Evolutionary conservation across 1,139 yeast genomes (phyloP).

Genomic region (Zygosaccharomyces sapae): DNA sequence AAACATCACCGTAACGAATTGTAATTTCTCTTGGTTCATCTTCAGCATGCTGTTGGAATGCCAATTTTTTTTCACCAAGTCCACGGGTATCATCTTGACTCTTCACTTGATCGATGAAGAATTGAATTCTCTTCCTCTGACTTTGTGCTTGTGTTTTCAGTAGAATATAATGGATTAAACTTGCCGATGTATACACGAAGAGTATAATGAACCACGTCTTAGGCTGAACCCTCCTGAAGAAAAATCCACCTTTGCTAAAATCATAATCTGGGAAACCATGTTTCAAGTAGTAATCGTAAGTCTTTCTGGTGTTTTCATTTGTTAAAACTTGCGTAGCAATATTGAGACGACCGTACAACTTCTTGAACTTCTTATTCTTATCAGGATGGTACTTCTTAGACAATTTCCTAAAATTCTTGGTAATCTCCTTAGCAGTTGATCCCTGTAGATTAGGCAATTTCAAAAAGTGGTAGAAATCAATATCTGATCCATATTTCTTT

Average conservation of each 20-base stretch:
- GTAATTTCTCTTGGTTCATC: constrained; percentile 55
- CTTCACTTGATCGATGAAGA: constrained; percentile 49
- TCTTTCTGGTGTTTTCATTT: constrained; percentile 56
- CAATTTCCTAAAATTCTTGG: constrained; percentile 67
- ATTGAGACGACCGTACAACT: constrained; percentile 65
- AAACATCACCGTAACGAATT: constrained; percentile 72
- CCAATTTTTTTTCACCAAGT: constrained; percentile 33
- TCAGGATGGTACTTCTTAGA: constrained; percentile 82
- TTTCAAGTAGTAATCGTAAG: constrained; percentile 79
- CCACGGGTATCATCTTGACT: constrained; percentile 61
- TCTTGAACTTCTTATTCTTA: constrained; percentile 46
- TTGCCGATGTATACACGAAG: constrained; percentile 49
- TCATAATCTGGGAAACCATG: constrained; percentile 87
- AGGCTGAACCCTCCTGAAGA: constrained; percentile 40
- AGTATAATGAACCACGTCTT: constrained; percentile 42
- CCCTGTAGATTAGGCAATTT: constrained; percentile 43
- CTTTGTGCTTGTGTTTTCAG: constrained; percentile 55
- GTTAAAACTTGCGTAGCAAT: constrained; percentile 70
- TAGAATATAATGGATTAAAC: constrained; percentile 57
- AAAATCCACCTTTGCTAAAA: constrained; percentile 50
- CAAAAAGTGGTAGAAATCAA: constrained; percentile 68
- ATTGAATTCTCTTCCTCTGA: constrained; percentile 54
- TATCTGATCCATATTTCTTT: constrained; percentile 57
- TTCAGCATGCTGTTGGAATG: constrained; percentile 38
- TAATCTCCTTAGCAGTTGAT: constrained; percentile 59